Evolutionary conservation across 140 eudicot species (phyloP).

Genomic region (Erigeron philadelphicus): DNA sequence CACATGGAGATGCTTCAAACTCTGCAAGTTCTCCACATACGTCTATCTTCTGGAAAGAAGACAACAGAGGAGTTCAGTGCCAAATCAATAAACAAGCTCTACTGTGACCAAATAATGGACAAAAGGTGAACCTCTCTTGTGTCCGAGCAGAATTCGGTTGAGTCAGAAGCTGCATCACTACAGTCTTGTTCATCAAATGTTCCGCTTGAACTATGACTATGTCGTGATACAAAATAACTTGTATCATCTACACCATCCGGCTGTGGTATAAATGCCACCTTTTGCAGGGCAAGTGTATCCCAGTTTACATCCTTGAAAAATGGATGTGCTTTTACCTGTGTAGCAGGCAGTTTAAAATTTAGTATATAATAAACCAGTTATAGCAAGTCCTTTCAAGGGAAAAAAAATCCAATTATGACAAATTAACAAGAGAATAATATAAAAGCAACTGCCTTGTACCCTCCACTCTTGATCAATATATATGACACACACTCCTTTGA

Average conservation of each 20-base stretch:
- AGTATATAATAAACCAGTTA: constrained; percentile 4
- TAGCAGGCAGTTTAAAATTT: constrained; percentile 15
- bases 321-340: constrained; percentile 73
- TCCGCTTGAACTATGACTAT: constrained; percentile 43
- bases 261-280: constrained; percentile 87
- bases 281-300: constrained; percentile 81
- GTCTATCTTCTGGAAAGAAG: constrained; percentile 46
- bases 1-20: constrained; percentile 57
- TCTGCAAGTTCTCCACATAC: constrained; percentile 69
- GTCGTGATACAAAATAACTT: constrained; percentile 74
- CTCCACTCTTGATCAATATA: too few relatives aligned
- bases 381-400: not conserved
- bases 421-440: too few relatives aligned
- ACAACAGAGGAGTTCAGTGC: not conserved
- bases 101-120: constrained; percentile 12
- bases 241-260: constrained; percentile 74
- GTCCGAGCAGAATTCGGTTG: constrained; percentile 41
- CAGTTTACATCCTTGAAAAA: constrained; percentile 84
- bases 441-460: too few relatives aligned
- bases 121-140: constrained; percentile 56
- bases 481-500: too few relatives aligned
- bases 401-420: too few relatives aligned
- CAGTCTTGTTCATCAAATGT: constrained; percentile 41
- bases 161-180: constrained; percentile 56
- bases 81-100: constrained; percentile 5